Base-by-base conservation (phyloP, 768 basidiomycete species). In the Lenzites betulinus region DNA sequence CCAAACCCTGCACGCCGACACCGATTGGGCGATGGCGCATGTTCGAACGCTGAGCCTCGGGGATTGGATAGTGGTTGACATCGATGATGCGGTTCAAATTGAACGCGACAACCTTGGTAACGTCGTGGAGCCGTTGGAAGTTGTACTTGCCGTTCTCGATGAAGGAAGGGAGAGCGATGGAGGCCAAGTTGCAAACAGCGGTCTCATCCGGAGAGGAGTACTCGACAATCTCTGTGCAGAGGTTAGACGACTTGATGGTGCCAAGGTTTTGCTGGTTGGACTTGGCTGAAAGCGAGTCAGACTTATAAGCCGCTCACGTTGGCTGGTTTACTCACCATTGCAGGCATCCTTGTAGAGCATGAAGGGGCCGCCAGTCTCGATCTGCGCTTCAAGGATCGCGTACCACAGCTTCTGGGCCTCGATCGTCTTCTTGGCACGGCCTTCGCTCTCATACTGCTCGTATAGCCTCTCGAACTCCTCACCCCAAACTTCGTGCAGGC, bases 341-440 rank as follows among this genome's bases (percentile, higher is more conserved):
- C 91, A 89, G 41, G 93, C 84, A 70, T 98, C 96, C 79, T 99
- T 99, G 83, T 98, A 99, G 26, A 93, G 80, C 93, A 98, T 98
- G 80, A 98, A 99, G 0, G 97, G 97, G n/a, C 89, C 90, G 51
- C 97, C 97, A 1, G 97, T 99, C 78, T 99, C 96, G 66, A 96
- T 94, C 76, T 99, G 97, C 13, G 95, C 87, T 70, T 98, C 97
- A 41, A 98, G 79, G 66, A 98, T 87, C 35, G 95, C 94, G 72
- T 96, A 98, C 96, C 97, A 99, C 38, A 99, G 84, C 77, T 98
- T 98, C 75, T 98, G 97, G 2, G 97, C 97, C 46, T 93, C 87
- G 64, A 99, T 78, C 18, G 84, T 82, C 79, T 89, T 90, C 67
- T 88, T 86, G 3, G 88, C 89, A 26, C 92, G 87, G 22, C 94